A percentile compares a stretch with the other conserved stretches of the same genome.
Conservation (phyloP, 2,329 filamentous ascomycete species). For the Fusarium succisae region DNA sequence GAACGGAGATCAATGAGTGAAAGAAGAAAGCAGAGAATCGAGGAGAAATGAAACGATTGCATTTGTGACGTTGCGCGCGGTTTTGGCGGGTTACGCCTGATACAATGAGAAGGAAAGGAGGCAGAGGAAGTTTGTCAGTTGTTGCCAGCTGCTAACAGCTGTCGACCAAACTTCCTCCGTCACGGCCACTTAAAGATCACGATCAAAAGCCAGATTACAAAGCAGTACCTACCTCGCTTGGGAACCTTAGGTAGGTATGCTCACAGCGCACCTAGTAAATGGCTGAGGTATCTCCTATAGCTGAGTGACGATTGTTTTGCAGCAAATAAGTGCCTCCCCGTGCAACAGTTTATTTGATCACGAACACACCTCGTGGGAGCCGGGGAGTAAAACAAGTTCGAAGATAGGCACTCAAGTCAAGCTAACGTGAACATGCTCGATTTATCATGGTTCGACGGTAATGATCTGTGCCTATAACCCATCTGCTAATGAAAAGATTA, state of each 20-base stretch:
- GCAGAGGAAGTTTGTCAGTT: conserved; percentile 13
- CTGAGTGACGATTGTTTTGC: conserved; percentile 3
- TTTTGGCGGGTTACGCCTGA: conserved; percentile 10
- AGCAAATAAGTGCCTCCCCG: neutral
- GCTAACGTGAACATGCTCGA: neutral
- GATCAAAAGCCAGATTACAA: neutral
- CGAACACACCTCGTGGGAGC: neutral
- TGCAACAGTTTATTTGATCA: conserved; percentile 4
- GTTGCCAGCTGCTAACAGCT: conserved; percentile 25
- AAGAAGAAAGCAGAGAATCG: neutral
- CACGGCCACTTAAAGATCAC: neutral
- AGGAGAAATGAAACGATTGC: neutral
- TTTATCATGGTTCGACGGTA: neutral
- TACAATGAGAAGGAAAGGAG: neutral
- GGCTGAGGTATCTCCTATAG: neutral
- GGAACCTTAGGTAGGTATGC: neutral
- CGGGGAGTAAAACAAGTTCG: neutral
- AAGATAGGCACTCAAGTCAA: neutral
- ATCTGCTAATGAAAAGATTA: neutral
- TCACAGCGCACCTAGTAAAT: neutral
- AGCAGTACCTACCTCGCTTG: neutral
- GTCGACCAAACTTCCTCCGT: conserved; percentile 17
- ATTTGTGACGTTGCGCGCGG: conserved; percentile 10
- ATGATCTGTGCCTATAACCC: neutral
- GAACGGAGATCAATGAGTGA: neutral